Base-by-base conservation (phyloP, 345 rosid genomes). In the Linum lewisii region DNA sequence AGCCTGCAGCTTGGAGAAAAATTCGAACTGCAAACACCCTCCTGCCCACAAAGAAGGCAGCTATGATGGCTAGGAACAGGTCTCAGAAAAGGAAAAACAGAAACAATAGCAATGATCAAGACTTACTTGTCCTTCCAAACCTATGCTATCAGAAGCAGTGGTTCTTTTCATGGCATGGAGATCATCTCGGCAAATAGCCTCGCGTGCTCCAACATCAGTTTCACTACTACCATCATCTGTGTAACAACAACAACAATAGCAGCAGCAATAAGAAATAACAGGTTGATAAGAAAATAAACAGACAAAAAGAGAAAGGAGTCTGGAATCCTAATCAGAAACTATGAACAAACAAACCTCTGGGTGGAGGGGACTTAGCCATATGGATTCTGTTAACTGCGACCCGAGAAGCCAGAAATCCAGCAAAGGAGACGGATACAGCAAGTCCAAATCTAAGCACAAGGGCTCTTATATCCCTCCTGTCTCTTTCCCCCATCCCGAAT, bases 341-440 rank as follows among this genome's bases (percentile, higher is more conserved):
- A 47, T 16, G 13, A 32, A 34, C 53, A 23, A 21, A 22, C 64
- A 19, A 67, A 81, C 88, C 86, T 64, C 82, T 68, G 65, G 70
- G 37, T 45, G 4, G 6, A 0, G 70, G 68, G 1, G 73, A 59
- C 9, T 73, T 65, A 63, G 66, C 52, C 15, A 82, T 78, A 45
- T 72, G 72, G 44, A 22, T 57, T 63, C 75, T 74, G 55, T 68
- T 70, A 21, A 45, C 57, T 64, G 72, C 80, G 53, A 79, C 57
- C 36, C 87, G 84, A 59, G 87, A 74, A 74, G 60, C 78, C 63
- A 88, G 60, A 64, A 88, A 70, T 23, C 89, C 95, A n/a, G 91
- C 93, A 29, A 84, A 65, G 54, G 95, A 86, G 34, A 93, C 66
- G 21, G 85, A 81, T 1, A 93, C 34, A 37, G 82, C 99, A 32